These are phyloP conservation scores for Leonotis leonurus DNA, from an alignment of 257 asterid genomes.

Conservation along the genomic window DNA sequence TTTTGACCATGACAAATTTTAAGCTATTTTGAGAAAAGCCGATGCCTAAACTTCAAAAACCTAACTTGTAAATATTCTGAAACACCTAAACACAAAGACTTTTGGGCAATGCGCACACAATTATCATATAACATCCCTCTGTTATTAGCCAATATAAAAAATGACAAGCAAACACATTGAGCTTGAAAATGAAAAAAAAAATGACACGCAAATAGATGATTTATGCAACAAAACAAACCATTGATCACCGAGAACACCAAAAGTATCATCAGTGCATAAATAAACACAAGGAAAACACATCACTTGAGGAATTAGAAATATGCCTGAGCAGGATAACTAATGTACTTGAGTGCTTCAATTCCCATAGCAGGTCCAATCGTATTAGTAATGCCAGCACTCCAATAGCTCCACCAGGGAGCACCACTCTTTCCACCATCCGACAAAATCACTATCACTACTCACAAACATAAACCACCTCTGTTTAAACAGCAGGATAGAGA, in stretches of 20 bases:
- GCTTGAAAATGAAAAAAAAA: not conserved
- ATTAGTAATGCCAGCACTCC: conserved; percentile 98
- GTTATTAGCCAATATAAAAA: not conserved
- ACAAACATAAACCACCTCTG: conserved; percentile 6
- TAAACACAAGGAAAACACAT: not conserved
- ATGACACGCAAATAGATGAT: not conserved
- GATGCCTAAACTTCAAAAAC: not conserved
- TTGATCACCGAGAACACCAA: not conserved
- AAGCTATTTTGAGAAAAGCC: not conserved
- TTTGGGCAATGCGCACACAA: not conserved
- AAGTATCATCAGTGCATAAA: not conserved
- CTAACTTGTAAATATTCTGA: not conserved
- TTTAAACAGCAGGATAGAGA: not conserved
- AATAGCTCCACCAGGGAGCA: conserved; percentile 98
- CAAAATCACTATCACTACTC: conserved; percentile 82
- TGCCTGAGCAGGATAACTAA: conserved; percentile 97
- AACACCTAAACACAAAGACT: not conserved
- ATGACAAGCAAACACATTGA: not conserved
- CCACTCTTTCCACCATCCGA: conserved; percentile 58
- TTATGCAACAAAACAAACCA: not conserved
- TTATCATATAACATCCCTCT: not conserved
- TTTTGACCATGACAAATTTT: not conserved
- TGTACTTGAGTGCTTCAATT: conserved; percentile 88
- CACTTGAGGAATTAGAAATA: conserved; percentile 3
- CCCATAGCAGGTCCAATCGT: conserved; percentile 99